These are phyloP conservation scores for Neurospora sp. DNA, from an alignment of 2,329 filamentous ascomycete genomes.

Conservation along the genomic window DNA sequence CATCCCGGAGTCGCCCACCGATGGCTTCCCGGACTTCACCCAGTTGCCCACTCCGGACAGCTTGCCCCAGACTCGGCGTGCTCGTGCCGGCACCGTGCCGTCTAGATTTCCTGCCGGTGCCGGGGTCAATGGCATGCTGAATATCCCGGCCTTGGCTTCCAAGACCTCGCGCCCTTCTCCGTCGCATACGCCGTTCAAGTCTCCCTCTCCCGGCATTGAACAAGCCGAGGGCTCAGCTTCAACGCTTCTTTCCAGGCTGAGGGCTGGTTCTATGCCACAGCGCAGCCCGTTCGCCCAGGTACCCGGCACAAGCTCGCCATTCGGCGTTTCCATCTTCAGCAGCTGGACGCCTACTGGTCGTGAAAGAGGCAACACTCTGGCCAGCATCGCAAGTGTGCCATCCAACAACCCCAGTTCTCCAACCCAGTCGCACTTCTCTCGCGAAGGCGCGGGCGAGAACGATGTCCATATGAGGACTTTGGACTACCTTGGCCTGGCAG, in stretches of 20 bases:
- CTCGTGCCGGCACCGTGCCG: constrained; percentile 89
- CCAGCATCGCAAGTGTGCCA: constrained; percentile 71
- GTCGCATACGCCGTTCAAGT: constrained; percentile 78
- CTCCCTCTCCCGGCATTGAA: constrained; percentile 47
- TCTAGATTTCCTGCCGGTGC: constrained; percentile 81
- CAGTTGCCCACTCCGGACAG: constrained; percentile 58
- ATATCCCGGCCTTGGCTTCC: constrained; percentile 49
- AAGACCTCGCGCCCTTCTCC: constrained; percentile 81
- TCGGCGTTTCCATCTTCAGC: constrained; percentile 84
- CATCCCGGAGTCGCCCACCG: constrained; percentile 91
- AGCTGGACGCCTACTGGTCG: constrained; percentile 72
- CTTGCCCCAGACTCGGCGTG: constrained; percentile 62
- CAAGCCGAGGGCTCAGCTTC: constrained; percentile 49
- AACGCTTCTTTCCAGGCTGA: constrained; percentile 70
- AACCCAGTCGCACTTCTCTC: constrained; percentile 74
- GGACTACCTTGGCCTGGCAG: constrained; percentile 90
- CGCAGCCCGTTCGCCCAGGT: constrained; percentile 56
- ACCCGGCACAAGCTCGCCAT: constrained; percentile 54
- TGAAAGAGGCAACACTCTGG: constrained; percentile 78
- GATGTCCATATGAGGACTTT: constrained; percentile 84
- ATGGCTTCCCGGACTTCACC: constrained; percentile 88
- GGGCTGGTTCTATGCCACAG: constrained; percentile 91
- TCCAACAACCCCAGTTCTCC: constrained; percentile 88
- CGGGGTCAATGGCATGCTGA: constrained; percentile 48
- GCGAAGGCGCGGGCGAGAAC: constrained; percentile 73